Evolutionary conservation across 805 yeast genomes (phyloP).

Genomic region (Kuraishia piskuri): DNA sequence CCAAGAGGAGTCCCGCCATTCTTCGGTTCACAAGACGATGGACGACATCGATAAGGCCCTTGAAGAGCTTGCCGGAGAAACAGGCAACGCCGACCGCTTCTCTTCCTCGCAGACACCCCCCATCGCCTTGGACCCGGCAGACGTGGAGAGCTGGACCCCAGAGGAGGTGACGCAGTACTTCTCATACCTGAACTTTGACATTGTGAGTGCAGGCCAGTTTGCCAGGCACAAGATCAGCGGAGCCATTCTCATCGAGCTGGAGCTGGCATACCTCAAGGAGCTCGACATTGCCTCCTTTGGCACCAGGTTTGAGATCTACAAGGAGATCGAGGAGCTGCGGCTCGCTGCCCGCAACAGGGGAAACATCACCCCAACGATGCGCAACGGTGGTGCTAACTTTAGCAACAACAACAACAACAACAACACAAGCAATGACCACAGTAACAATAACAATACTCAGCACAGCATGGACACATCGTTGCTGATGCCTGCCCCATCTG

Average conservation of each 20-base stretch:
- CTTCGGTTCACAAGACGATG: constrained; percentile 45
- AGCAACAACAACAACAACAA: constrained; percentile 6
- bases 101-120: background rate
- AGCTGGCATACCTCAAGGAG: constrained; percentile 80
- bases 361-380: constrained; percentile 6
- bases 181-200: constrained; percentile 62
- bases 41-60: constrained; percentile 69
- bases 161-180: constrained; percentile 79
- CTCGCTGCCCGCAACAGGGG: constrained; percentile 14
- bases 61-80: constrained; percentile 39
- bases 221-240: constrained; percentile 88
- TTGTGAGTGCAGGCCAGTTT: constrained; percentile 69
- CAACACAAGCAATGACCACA: constrained; percentile 3
- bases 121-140: constrained; percentile 30
- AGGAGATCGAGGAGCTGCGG: constrained; percentile 71
- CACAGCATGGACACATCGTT: background rate
- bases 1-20: constrained; percentile 14
- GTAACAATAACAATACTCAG: background rate
- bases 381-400: background rate
- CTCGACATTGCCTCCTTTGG: constrained; percentile 90
- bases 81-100: background rate
- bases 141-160: constrained; percentile 70
- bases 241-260: constrained; percentile 73
- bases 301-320: constrained; percentile 84
- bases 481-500: constrained; percentile 8